Evolutionary conservation across 2,329 filamentous ascomycete genomes (phyloP).

Genomic region (Talaromyces sp.): DNA sequence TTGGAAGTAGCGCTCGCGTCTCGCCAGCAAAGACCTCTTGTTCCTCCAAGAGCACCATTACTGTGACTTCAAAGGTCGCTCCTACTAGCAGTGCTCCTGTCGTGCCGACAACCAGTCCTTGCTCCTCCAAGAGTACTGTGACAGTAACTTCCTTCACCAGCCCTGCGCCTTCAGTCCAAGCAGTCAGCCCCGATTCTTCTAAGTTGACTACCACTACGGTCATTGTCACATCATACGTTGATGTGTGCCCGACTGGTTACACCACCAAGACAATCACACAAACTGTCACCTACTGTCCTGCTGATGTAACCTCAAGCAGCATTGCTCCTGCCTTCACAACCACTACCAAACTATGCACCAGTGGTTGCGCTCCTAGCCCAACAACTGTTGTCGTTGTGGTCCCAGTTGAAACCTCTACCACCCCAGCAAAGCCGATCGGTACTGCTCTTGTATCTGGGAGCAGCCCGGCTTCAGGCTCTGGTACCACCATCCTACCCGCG

Average conservation of each 20-base stretch:
- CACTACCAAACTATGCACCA: constrained; percentile 38
- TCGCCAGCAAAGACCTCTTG: background rate
- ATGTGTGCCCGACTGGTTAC: constrained; percentile 44
- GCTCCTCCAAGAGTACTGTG: constrained; percentile 8
- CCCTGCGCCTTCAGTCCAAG: background rate
- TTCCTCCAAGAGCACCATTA: constrained; percentile 7
- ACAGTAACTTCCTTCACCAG: constrained; percentile 11
- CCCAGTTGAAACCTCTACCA: constrained; percentile 19
- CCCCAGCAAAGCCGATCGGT: background rate
- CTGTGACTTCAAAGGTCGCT: background rate
- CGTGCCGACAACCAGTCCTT: constrained; percentile 1
- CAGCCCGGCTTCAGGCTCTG: background rate
- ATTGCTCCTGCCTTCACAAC: constrained; percentile 40
- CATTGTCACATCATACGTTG: constrained; percentile 40
- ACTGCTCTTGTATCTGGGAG: background rate
- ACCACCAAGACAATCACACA: constrained; percentile 40
- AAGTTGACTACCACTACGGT: constrained; percentile 35
- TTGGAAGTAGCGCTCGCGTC: background rate
- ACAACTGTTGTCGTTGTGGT: constrained; percentile 39
- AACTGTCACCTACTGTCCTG: constrained; percentile 39
- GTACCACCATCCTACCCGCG: background rate
- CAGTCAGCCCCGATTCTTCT: constrained; percentile 8
- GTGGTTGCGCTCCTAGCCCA: constrained; percentile 36
- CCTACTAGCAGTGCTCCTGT: constrained; percentile 1
- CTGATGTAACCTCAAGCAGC: constrained; percentile 24